These are phyloP conservation scores for Pogostemon cablin DNA, from an alignment of 257 asterid species.

Conservation along the genomic window DNA sequence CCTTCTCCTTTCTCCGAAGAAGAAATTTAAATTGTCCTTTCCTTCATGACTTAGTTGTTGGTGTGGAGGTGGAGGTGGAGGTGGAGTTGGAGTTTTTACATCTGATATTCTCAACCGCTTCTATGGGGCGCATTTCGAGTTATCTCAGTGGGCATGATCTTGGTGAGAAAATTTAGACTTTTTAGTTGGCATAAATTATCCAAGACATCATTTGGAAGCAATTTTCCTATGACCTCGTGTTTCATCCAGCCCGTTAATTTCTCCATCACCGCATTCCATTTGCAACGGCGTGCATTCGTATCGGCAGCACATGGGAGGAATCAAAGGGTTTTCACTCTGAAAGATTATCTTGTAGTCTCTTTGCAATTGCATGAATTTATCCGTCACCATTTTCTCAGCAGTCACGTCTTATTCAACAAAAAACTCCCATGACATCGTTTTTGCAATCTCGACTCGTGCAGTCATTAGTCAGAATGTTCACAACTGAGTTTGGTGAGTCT, in stretches of 20 bases:
- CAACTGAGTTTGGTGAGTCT: too few relatives aligned
- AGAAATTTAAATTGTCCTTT: too few relatives aligned
- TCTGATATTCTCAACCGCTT: neutral
- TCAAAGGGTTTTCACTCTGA: slow-evolving; percentile 56
- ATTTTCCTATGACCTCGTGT: slow-evolving; percentile 53
- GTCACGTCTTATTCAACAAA: too few relatives aligned
- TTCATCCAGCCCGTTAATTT: slow-evolving; percentile 64
- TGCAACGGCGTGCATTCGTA: slow-evolving; percentile 63
- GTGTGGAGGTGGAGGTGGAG: too few relatives aligned
- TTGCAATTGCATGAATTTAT: slow-evolving; percentile 59
- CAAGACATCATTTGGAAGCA: slow-evolving; percentile 64
- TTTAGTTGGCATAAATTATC: slow-evolving; percentile 59
- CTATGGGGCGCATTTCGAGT: too few relatives aligned
- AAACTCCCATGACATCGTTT: too few relatives aligned
- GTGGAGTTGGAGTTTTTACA: too few relatives aligned
- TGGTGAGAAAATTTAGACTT: slow-evolving; percentile 53
- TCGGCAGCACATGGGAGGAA: slow-evolving; percentile 77
- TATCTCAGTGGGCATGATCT: slow-evolving; percentile 43
- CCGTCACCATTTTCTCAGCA: slow-evolving; percentile 7
- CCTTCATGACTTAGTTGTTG: too few relatives aligned
- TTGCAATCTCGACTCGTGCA: too few relatives aligned
- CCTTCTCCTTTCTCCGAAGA: too few relatives aligned
- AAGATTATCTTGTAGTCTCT: slow-evolving; percentile 64
- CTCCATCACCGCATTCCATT: slow-evolving; percentile 78
- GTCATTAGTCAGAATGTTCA: too few relatives aligned